phyloP scores from a whole-genome alignment of 306 rosid genomes.

The Citrullus amarus region DNA sequence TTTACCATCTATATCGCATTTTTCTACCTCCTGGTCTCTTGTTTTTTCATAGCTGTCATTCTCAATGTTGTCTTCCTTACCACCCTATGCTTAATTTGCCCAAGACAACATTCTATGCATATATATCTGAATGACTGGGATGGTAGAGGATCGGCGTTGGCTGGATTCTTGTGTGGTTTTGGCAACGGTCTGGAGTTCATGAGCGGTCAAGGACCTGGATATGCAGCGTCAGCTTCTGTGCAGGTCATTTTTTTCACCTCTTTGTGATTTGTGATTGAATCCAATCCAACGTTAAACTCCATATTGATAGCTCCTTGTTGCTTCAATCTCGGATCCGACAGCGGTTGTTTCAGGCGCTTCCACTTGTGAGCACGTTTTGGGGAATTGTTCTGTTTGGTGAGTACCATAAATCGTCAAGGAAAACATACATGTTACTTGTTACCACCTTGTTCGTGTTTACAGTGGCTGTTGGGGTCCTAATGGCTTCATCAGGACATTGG shows the following conservation, averaged over 20 bases:
- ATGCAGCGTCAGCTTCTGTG: conserved; percentile 95
- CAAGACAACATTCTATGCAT: conserved; percentile 38
- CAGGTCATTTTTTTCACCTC: conserved; percentile 35
- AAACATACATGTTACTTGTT: conserved; percentile 40
- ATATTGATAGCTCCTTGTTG: not conserved
- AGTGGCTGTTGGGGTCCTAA: conserved; percentile 52
- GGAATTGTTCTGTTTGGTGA: conserved; percentile 70
- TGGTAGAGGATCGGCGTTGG: conserved; percentile 94
- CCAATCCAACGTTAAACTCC: not conserved
- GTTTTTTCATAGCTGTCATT: conserved; percentile 51
- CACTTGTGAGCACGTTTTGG: conserved; percentile 88
- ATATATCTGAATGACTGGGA: conserved; percentile 70
- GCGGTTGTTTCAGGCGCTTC: conserved; percentile 52
- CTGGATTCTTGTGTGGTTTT: conserved; percentile 79
- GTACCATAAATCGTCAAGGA: conserved; percentile 60
- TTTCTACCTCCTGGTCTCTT: conserved; percentile 76
- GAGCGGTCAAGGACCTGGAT: conserved; percentile 98
- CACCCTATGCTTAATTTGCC: conserved; percentile 57
- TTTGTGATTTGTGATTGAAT: not conserved
- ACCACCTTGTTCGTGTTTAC: conserved; percentile 66
- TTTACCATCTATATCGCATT: conserved; percentile 73
- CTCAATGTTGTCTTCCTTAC: conserved; percentile 75
- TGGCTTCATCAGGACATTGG: conserved; percentile 70
- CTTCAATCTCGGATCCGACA: not conserved
- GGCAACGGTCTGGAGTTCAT: conserved; percentile 93